Evolutionary conservation across 2,329 filamentous ascomycete genomes (phyloP), one percentile per base, ranked within the genome.

Genomic region (Sporothrix inflata): DNA sequence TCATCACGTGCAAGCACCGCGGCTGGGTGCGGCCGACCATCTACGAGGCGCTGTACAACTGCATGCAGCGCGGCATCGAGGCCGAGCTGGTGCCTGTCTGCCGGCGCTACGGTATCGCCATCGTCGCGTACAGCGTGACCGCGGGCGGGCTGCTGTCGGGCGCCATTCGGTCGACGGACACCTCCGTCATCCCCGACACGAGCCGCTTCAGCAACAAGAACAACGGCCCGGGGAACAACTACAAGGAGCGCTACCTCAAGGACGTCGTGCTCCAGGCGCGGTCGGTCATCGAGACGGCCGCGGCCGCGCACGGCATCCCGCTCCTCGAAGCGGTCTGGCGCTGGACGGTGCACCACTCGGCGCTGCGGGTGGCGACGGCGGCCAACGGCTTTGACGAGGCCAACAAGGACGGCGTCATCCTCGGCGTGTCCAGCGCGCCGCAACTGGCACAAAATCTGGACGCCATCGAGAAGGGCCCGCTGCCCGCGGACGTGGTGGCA

Each of bases 61-160:
- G 51, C 51, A 55, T 55, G 51, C 51, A 55, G 51, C 51, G 51
- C 21, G 21, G 51, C 51, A 55, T 55, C 51, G 51, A 55, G 51
- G 51, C 51, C 3, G 51, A 30, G 51, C 51, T 55, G 21, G 24
- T 55, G 4, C 51, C 51, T 3, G 51, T 55, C 21, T 55, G 51
- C 51, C 51, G 51, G 51, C 51, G 51, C 21, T 55, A 55, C 21
- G 51, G 49, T 0, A 5, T 53, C 7, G n/a, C 51, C 8, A 55
- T 55, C 21, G 49, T 53, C n/a, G 21, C 49, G n/a, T 53, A 53
- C 49, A 53, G 49, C 49, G 49, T 53, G 49, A 53, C 49, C n/a
- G 49, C 49, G 49, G 49, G 49, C 8, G 49, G 49, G 3, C 49
- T 53, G 2, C 19, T 53, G 49, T 53, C 49, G n/a, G 49, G 49